Evolutionary conservation across 176 grass and related monocot species (phyloP).

Genomic region (Bolboschoenus planiculmis): DNA sequence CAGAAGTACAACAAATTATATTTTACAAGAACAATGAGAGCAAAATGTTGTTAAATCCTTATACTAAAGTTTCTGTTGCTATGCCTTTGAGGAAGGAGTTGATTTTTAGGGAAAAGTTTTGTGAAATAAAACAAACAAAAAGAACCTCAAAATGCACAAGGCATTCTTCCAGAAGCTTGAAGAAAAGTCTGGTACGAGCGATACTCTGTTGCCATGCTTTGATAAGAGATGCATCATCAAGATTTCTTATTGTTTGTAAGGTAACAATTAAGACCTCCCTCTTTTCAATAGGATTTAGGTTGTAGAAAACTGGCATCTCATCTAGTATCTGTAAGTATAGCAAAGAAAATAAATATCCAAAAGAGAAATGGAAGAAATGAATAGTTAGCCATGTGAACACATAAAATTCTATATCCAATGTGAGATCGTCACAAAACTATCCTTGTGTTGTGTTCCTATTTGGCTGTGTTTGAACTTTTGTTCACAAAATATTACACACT

Average conservation of each 20-base stretch:
- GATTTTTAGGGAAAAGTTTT: conserved; percentile 13
- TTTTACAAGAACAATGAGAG: neutral
- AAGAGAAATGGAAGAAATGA: neutral
- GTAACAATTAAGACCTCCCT: conserved; percentile 94
- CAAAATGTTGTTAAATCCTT: neutral
- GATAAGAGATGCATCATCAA: conserved; percentile 84
- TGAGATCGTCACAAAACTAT: neutral
- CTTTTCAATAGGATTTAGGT: conserved; percentile 89
- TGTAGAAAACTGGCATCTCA: conserved; percentile 99
- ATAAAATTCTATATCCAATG: neutral
- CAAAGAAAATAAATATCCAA: conserved; percentile 22
- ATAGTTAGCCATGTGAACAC: neutral
- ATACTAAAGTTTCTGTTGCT: neutral
- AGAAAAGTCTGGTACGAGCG: conserved; percentile 92
- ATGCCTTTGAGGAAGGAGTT: neutral
- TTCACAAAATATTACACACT: neutral
- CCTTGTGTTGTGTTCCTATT: neutral
- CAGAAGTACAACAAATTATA: conserved; percentile 14
- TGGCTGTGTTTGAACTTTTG: neutral
- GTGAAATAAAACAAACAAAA: neutral
- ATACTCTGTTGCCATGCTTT: conserved; percentile 99
- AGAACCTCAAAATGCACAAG: conserved; percentile 89
- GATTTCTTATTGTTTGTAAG: conserved; percentile 97
- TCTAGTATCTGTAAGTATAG: conserved; percentile 80
- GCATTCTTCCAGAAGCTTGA: conserved; percentile 99